Conservation (phyloP, 2,329 filamentous ascomycete species). For the Beauveria asiatica region DNA sequence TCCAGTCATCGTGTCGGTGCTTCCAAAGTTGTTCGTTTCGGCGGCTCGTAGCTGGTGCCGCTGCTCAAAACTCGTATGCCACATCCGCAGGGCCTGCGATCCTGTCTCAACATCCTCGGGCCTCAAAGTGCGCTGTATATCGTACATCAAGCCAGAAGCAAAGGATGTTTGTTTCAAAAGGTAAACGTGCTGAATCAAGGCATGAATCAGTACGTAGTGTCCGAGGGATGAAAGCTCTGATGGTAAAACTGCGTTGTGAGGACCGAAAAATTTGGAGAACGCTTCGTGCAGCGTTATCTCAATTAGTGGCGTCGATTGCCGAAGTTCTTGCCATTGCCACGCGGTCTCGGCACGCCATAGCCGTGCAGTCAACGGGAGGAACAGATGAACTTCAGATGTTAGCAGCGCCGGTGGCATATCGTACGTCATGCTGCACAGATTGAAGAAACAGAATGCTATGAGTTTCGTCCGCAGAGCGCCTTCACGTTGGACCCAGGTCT, state of each 20-base stretch:
- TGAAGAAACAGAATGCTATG: slow-evolving; percentile 54
- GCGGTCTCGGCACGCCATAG: slow-evolving; percentile 49
- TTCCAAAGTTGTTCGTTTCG: slow-evolving; percentile 36
- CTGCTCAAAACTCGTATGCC: slow-evolving; percentile 51
- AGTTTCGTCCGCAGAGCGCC: slow-evolving; percentile 50
- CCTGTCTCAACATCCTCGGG: slow-evolving; percentile 50
- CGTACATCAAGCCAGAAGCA: slow-evolving; percentile 38
- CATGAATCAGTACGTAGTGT: slow-evolving; percentile 65
- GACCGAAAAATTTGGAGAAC: slow-evolving; percentile 45
- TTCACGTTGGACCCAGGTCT: slow-evolving; percentile 51
- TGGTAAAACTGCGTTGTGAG: slow-evolving; percentile 39
- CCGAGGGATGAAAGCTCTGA: slow-evolving; percentile 51
- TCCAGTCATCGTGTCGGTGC: slow-evolving; percentile 43
- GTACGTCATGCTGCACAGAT: slow-evolving; percentile 53
- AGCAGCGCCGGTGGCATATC: slow-evolving; percentile 49
- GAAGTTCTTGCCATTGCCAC: slow-evolving; percentile 53
- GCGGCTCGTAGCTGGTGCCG: slow-evolving; percentile 42
- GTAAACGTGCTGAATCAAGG: slow-evolving; percentile 64
- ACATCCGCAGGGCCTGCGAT: slow-evolving; percentile 45
- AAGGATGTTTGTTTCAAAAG: slow-evolving; percentile 56
- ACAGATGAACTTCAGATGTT: slow-evolving; percentile 50
- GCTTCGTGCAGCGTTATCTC: slow-evolving; percentile 50
- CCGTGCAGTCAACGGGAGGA: slow-evolving; percentile 44
- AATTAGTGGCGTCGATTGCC: slow-evolving; percentile 40
- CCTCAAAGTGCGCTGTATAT: slow-evolving; percentile 41